phyloP scores from a whole-genome alignment of 176 grass and related monocot species.

The Sorghum bicolor region DNA sequence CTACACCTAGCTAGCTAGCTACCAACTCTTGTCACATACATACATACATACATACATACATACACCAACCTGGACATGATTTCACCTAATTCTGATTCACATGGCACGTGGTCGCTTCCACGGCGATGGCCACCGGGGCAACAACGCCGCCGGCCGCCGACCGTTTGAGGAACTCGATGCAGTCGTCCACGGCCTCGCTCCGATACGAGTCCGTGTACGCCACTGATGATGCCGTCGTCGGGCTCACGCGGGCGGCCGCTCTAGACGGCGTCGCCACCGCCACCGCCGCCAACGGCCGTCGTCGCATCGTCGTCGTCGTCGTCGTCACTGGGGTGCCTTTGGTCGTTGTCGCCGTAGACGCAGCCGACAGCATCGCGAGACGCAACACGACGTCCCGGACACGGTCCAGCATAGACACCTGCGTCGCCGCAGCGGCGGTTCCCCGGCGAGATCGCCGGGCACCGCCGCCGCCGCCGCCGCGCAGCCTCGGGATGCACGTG shows the following conservation, averaged over 20 bases:
- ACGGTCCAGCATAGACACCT: conserved; percentile 55
- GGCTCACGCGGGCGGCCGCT: conserved; percentile 32
- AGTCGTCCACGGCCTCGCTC: conserved; percentile 89
- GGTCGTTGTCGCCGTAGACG: conserved; percentile 1
- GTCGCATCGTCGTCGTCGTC: too few relatives aligned
- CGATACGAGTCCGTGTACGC: conserved; percentile 57
- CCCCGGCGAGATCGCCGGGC: conserved; percentile 5
- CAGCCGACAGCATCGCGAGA: conserved; percentile 53
- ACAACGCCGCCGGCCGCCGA: conserved; percentile 49
- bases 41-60: conserved; percentile 2
- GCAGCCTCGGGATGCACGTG: conserved; percentile 80
- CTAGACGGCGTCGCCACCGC: conserved; percentile 10
- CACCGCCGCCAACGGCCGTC: background rate
- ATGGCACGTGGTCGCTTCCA: conserved; percentile 19
- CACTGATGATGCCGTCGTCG: background rate
- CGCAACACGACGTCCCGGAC: conserved; percentile 59
- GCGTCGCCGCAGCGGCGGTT: background rate
- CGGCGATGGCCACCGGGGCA: background rate
- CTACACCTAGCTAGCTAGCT: background rate
- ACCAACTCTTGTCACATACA: conserved; percentile 3
- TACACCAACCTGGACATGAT: conserved; percentile 10
- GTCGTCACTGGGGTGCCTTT: background rate
- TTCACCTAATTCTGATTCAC: conserved; percentile 26
- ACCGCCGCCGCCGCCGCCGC: background rate
- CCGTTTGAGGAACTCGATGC: conserved; percentile 83